Conservation (phyloP, 179 eudicot genomes). For the Silene vulgaris region DNA sequence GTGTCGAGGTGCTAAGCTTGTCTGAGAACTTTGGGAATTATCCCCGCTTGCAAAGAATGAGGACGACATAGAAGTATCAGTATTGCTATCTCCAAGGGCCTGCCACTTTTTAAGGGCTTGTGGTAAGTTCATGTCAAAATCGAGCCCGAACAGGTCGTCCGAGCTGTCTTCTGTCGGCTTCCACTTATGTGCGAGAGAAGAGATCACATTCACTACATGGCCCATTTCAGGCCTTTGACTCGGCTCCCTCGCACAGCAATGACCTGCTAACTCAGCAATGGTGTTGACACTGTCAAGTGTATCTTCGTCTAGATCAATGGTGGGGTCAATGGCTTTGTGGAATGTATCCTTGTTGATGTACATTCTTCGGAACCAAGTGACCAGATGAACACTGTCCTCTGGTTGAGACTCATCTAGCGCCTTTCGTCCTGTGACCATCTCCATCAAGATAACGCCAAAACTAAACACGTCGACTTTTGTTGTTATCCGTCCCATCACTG, state of each 20-base stretch:
- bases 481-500: conserved; percentile 48
- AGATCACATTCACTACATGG: conserved; percentile 40
- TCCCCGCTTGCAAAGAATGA: conserved; percentile 34
- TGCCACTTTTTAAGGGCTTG: conserved; percentile 49
- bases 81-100: conserved; percentile 25
- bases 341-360: conserved; percentile 32
- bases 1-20: conserved; percentile 38
- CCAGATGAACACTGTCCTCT: conserved; percentile 46
- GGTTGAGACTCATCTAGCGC: conserved; percentile 45
- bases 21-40: conserved; percentile 26
- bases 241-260: conserved; percentile 45
- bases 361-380: conserved; percentile 44
- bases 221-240: conserved; percentile 48
- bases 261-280: conserved; percentile 43
- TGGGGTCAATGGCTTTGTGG: conserved; percentile 36
- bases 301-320: conserved; percentile 30
- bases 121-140: conserved; percentile 35
- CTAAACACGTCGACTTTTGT: conserved; percentile 45
- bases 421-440: conserved; percentile 41
- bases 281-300: conserved; percentile 30
- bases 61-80: conserved; percentile 29
- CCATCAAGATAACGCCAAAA: conserved; percentile 48
- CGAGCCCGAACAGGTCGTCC: conserved; percentile 31
- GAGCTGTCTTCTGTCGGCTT: conserved; percentile 30
- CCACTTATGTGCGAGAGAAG: conserved; percentile 41